These are phyloP conservation scores for Uronychia binucleata DNA, from an alignment of 73 alveolate genomes.

Conservation along the genomic window DNA sequence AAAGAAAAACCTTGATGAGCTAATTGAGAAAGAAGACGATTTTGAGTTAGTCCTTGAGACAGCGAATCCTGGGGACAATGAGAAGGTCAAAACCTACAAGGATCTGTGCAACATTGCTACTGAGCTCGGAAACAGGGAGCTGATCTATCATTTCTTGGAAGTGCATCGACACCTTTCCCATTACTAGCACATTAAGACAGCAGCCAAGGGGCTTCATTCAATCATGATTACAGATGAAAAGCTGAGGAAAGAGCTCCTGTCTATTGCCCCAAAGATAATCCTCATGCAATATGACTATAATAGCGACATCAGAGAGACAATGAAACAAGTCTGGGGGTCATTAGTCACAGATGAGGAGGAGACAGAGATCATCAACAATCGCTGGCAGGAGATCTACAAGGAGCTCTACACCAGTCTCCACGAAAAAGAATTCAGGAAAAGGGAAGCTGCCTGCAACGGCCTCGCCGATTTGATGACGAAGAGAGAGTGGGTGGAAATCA, in stretches of 20 bases:
- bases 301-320: constrained; percentile 56
- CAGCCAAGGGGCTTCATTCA: constrained; percentile 51
- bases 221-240: constrained; percentile 53
- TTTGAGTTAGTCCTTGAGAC: constrained; percentile 46
- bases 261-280: constrained; percentile 51
- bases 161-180: constrained; percentile 61
- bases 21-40: constrained; percentile 49
- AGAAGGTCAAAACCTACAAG: constrained; percentile 58
- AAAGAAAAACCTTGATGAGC: constrained; percentile 31
- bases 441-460: constrained; percentile 53
- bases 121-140: constrained; percentile 61
- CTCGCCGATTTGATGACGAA: constrained; percentile 36
- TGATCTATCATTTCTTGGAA: constrained; percentile 58
- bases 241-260: constrained; percentile 32
- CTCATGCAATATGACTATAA: constrained; percentile 55
- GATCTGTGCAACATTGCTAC: constrained; percentile 66
- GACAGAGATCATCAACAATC: constrained; percentile 25
- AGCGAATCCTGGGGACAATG: constrained; percentile 35
- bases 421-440: constrained; percentile 50
- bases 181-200: constrained; percentile 44
- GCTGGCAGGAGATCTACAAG: constrained; percentile 57
- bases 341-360: constrained; percentile 51
- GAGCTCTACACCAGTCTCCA: constrained; percentile 35
- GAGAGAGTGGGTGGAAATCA: constrained; percentile 53
- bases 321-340: constrained; percentile 53